Conservation (phyloP, 306 rosid species). For the Erythrophleum fordii region DNA sequence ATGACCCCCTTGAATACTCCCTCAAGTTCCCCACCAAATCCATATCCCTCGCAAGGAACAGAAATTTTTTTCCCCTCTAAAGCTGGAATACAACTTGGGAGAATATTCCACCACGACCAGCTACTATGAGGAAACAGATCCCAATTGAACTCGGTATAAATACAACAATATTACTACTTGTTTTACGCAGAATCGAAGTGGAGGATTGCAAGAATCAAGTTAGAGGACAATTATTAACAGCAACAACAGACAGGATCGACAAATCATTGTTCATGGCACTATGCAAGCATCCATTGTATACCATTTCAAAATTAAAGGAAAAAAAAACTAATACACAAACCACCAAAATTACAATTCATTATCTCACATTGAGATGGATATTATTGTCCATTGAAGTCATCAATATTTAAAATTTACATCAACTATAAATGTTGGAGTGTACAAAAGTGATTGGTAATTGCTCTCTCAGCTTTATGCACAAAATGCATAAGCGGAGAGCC, state of each 20-base stretch:
- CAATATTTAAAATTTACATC: conserved; percentile 48
- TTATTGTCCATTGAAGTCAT: conserved; percentile 41
- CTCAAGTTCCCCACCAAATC: conserved; percentile 39
- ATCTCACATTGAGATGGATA: conserved; percentile 27
- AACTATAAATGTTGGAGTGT: conserved; percentile 33
- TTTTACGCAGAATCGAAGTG: too few species aligned
- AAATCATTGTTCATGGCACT: neutral
- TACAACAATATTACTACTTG: neutral
- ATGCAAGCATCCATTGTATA: neutral
- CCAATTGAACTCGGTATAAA: neutral
- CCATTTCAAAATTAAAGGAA: neutral
- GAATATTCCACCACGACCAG: neutral
- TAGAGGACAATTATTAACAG: neutral
- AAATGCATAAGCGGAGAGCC: conserved; percentile 81
- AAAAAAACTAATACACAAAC: neutral
- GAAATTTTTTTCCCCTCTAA: too few species aligned
- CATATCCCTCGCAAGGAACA: conserved; percentile 4
- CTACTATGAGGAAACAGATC: too few species aligned
- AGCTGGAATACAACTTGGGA: neutral
- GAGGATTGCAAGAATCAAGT: neutral
- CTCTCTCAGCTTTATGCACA: conserved; percentile 77
- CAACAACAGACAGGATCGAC: neutral
- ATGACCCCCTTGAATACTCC: conserved; percentile 42
- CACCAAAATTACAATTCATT: conserved; percentile 20
- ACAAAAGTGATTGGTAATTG: conserved; percentile 26